Conservation (phyloP, 2,329 filamentous ascomycete genomes). For the Cyclaneusma minus region DNA sequence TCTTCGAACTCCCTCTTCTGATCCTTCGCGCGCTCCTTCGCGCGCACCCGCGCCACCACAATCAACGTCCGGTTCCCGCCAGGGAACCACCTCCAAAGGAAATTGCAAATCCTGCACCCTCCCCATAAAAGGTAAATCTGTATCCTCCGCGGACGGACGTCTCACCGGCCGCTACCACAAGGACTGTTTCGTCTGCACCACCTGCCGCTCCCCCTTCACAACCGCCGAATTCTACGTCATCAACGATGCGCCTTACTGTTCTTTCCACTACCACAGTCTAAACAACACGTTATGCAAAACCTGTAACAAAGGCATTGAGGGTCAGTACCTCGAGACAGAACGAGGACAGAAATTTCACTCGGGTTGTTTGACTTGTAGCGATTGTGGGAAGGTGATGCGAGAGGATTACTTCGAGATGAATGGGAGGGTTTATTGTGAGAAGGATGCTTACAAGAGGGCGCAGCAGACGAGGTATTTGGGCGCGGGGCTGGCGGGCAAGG, state of each 20-base stretch:
- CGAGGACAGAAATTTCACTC: slow-evolving; percentile 68
- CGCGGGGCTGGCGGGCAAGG: slow-evolving; percentile 38
- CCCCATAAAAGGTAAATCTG: slow-evolving; percentile 74
- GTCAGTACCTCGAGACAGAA: slow-evolving; percentile 81
- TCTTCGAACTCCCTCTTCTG: too few relatives aligned
- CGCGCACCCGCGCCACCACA: not conserved
- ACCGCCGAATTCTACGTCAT: slow-evolving; percentile 90
- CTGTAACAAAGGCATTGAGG: slow-evolving; percentile 80
- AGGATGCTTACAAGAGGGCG: slow-evolving; percentile 44
- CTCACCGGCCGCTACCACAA: slow-evolving; percentile 92
- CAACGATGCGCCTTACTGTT: slow-evolving; percentile 76
- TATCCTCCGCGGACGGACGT: slow-evolving; percentile 84
- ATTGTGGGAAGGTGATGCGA: slow-evolving; percentile 57
- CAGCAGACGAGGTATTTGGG: slow-evolving; percentile 11
- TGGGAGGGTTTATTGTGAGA: slow-evolving; percentile 70
- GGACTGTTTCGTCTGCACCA: slow-evolving; percentile 81
- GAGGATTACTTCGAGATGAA: slow-evolving; percentile 88
- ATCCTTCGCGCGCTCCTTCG: too few relatives aligned
- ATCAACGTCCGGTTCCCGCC: slow-evolving; percentile 4
- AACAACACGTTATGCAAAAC: slow-evolving; percentile 74
- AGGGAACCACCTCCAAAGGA: slow-evolving; percentile 25
- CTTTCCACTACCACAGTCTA: slow-evolving; percentile 79
- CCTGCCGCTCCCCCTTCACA: slow-evolving; percentile 65
- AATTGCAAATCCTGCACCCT: slow-evolving; percentile 71
- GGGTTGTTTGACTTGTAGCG: slow-evolving; percentile 69